phyloP scores from a whole-genome alignment of 2,329 filamentous ascomycete genomes.

The Tolypocladium tropicale region DNA sequence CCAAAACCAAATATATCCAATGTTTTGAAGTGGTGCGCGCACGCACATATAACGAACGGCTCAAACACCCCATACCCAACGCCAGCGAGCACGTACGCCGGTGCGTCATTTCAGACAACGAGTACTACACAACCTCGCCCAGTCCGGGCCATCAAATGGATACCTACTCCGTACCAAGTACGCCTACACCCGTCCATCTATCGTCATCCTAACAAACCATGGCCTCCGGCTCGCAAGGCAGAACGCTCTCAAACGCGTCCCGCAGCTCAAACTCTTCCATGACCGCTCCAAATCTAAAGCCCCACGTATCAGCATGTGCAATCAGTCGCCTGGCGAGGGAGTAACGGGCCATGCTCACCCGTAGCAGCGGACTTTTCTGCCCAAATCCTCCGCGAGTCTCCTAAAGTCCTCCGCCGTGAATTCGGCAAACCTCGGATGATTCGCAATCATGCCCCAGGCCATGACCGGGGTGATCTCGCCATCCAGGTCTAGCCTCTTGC shows the following conservation, averaged over 20 bases:
- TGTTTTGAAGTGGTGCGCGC: too few species aligned
- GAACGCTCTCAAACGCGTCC: constrained; percentile 64
- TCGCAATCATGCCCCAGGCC: constrained; percentile 78
- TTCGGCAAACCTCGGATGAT: constrained; percentile 57
- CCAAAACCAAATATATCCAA: too few species aligned
- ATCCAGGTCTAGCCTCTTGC: constrained; percentile 70
- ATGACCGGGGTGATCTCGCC: constrained; percentile 92
- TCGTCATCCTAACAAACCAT: not conserved
- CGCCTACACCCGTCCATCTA: too few species aligned
- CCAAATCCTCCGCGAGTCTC: constrained; percentile 61
- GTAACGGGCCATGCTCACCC: constrained; percentile 49
- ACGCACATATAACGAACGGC: too few species aligned
- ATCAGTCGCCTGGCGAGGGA: not conserved
- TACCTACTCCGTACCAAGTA: too few species aligned
- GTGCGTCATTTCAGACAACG: not conserved
- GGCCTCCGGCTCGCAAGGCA: constrained; percentile 10
- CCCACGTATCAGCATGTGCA: not conserved
- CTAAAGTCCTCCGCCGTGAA: constrained; percentile 60
- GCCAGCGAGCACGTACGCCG: not conserved
- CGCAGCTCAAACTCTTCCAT: constrained; percentile 60
- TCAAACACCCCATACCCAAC: too few species aligned
- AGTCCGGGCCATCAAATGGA: too few species aligned
- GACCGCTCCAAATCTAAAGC: constrained; percentile 49
- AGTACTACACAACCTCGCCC: not conserved
- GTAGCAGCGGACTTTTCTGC: constrained; percentile 80